Evolutionary conservation across 345 rosid genomes (phyloP), one percentile per base, ranked within the genome.

Genomic region (Murraya koenigii): DNA sequence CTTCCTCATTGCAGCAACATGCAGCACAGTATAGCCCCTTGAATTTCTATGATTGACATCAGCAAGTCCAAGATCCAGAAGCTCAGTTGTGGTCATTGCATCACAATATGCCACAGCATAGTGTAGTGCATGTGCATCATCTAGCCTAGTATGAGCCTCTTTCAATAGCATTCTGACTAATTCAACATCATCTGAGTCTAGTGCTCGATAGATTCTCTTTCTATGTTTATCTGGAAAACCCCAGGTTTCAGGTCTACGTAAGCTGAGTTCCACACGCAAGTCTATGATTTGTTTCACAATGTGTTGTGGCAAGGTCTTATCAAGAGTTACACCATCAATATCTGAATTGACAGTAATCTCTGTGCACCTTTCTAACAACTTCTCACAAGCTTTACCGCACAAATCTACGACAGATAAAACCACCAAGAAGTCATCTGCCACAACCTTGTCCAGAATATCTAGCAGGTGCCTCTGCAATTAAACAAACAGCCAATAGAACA

Each of bases 171-270:
- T 86, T 72, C 94, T 83, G 67, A 94, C 94, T 74, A 94, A 82
- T 69, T 94, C 97, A 11, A 94, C 93, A 64, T 94, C 98, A 54
- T 94, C 97, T 0, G 97, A 94, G 71, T 94, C 97, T 2, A 94
- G 82, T 3, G 97, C 98, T 66, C 94, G 83, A 77, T 86, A 86
- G 65, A 93, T 88, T 80, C 97, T 86, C 80, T 73, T 85, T 15
- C 87, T 86, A 59, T 90, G 93, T 78, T 89, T 93, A 19, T 89
- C 87, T 1, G 89, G 89, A 52, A 84, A 71, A 65, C 44, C 56
- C 55, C 38, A 28, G 54, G 66, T 67, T 60, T 87, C 87, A 17
- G 86, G 82, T 60, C 71, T 79, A 33, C 78, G 79, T 54, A 84
- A 68, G 75, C 87, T 86, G 22, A 84, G 78, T 67, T 86, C 86